Evolutionary conservation across 2,329 filamentous ascomycete species (phyloP).

Genomic region (Botryotinia narcissicola): DNA sequence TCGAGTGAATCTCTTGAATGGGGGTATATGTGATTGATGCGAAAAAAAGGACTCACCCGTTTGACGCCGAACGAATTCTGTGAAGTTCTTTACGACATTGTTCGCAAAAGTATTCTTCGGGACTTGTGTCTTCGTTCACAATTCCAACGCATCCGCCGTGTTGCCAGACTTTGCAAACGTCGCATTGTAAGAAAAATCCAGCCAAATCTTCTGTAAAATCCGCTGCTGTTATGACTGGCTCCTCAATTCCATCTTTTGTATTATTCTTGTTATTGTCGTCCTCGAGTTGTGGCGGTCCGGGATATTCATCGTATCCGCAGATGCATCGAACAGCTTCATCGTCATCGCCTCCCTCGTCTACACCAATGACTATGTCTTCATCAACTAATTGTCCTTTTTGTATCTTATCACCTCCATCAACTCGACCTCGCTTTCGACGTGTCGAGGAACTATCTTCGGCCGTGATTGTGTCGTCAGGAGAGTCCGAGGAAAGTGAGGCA

Average conservation of each 20-base stretch:
- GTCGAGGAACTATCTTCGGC: conserved; percentile 66
- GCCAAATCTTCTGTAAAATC: conserved; percentile 71
- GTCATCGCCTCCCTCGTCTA: conserved; percentile 70
- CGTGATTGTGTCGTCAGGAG: conserved; percentile 56
- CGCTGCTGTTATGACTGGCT: conserved; percentile 55
- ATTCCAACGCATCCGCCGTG: conserved; percentile 97
- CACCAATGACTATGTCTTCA: conserved; percentile 52
- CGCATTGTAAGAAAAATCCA: conserved; percentile 96
- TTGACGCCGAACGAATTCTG: conserved; percentile 73
- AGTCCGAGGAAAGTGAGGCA: conserved; percentile 68
- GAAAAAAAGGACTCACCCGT: conserved; percentile 65
- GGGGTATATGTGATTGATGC: conserved; percentile 15
- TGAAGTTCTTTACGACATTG: conserved; percentile 90
- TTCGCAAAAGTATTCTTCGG: conserved; percentile 98
- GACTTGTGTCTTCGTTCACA: conserved; percentile 87
- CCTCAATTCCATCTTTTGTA: conserved; percentile 56
- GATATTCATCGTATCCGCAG: conserved; percentile 92
- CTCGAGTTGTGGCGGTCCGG: conserved; percentile 65
- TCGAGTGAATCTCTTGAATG: conserved; percentile 26
- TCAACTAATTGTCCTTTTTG: conserved; percentile 51
- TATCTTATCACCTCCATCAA: conserved; percentile 36
- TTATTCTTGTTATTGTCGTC: conserved; percentile 53
- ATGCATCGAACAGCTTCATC: conserved; percentile 95
- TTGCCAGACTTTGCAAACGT: conserved; percentile 97
- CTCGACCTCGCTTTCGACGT: conserved; percentile 71